Conservation (phyloP, 2,329 filamentous ascomycete genomes). For the Huntiella bhutanensis region DNA sequence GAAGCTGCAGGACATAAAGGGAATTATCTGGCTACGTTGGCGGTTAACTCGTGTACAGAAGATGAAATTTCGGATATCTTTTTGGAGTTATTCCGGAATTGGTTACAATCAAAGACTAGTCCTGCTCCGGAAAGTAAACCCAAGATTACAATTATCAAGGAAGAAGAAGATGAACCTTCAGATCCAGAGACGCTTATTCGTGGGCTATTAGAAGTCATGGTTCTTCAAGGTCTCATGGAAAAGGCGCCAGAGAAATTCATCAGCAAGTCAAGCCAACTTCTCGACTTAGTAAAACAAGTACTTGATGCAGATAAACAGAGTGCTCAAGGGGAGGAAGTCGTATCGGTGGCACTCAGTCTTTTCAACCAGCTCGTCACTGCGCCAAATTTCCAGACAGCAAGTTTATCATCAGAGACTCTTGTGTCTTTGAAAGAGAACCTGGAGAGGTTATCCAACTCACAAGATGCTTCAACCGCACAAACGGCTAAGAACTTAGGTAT, state of each 20-base stretch:
- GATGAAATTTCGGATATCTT: slow-evolving; percentile 43
- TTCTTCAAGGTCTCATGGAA: slow-evolving; percentile 47
- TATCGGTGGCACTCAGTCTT: slow-evolving; percentile 37
- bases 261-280: slow-evolving; percentile 41
- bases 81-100: slow-evolving; percentile 36
- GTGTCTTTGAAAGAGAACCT: slow-evolving; percentile 30
- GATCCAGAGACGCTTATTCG: slow-evolving; percentile 21
- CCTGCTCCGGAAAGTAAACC: slow-evolving; percentile 14
- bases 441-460: slow-evolving; percentile 19
- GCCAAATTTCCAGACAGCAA: slow-evolving; percentile 33
- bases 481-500: slow-evolving; percentile 38
- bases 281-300: slow-evolving; percentile 44
- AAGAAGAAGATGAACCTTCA: slow-evolving; percentile 14
- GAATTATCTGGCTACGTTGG: slow-evolving; percentile 27
- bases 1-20: slow-evolving; percentile 29
- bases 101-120: slow-evolving; percentile 25
- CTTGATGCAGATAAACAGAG: slow-evolving; percentile 28
- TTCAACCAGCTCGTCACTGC: slow-evolving; percentile 41
- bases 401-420: slow-evolving; percentile 24
- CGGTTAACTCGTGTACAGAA: slow-evolving; percentile 31
- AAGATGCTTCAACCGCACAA: slow-evolving; percentile 6
- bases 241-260: slow-evolving; percentile 44
- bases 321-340: slow-evolving; percentile 26
- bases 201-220: slow-evolving; percentile 36
- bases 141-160: slow-evolving; percentile 17